Percentiles rank a stretch among this genome's conserved stretches.
These are phyloP conservation scores for Leishmania gerbilli DNA, from an alignment of 208 protist genomes.

Conservation along the genomic window DNA sequence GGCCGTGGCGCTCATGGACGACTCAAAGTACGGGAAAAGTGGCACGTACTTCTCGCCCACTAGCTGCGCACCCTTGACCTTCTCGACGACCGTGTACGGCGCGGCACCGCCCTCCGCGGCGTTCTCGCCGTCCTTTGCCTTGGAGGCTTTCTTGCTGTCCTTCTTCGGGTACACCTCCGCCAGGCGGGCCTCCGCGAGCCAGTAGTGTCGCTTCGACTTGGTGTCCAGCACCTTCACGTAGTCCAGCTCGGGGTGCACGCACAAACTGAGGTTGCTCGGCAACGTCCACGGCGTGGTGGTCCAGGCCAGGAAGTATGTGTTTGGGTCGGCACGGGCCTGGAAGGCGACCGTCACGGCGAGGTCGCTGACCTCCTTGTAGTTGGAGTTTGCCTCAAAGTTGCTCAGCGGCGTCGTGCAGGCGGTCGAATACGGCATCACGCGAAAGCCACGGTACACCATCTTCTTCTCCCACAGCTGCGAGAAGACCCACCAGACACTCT, in stretches of 20 bases:
- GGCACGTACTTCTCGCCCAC: slow-evolving; percentile 95
- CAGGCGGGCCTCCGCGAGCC: slow-evolving; percentile 78
- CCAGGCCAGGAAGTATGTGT: slow-evolving; percentile 97
- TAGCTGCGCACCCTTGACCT: slow-evolving; percentile 90
- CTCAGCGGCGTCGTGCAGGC: slow-evolving; percentile 99
- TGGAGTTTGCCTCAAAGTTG: slow-evolving; percentile 99
- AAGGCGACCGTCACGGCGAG: slow-evolving; percentile 94
- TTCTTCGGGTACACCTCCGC: slow-evolving; percentile 79
- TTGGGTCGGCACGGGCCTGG: slow-evolving; percentile 69
- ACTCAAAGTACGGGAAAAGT: slow-evolving; percentile 97
- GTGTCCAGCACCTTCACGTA: slow-evolving; percentile 97
- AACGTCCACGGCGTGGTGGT: slow-evolving; percentile 99
- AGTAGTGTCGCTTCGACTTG: slow-evolving; percentile 85
- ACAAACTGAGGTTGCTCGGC: slow-evolving; percentile 98
- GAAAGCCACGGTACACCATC: slow-evolving; percentile 99
- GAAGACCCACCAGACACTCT: slow-evolving; percentile 99
- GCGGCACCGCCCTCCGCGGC: slow-evolving; percentile 22
- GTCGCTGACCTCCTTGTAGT: slow-evolving; percentile 99
- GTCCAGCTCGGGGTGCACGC: slow-evolving; percentile 98
- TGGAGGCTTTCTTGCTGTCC: slow-evolving; percentile 39
- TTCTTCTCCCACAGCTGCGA: slow-evolving; percentile 97
- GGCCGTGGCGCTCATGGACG: slow-evolving; percentile 53
- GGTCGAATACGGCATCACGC: slow-evolving; percentile 99
- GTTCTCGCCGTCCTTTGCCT: slow-evolving; percentile 11
- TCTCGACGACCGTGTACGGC: slow-evolving; percentile 79